Base-by-base conservation (phyloP, 2,329 filamentous ascomycete genomes). In the Penicillium griseofulvum region DNA sequence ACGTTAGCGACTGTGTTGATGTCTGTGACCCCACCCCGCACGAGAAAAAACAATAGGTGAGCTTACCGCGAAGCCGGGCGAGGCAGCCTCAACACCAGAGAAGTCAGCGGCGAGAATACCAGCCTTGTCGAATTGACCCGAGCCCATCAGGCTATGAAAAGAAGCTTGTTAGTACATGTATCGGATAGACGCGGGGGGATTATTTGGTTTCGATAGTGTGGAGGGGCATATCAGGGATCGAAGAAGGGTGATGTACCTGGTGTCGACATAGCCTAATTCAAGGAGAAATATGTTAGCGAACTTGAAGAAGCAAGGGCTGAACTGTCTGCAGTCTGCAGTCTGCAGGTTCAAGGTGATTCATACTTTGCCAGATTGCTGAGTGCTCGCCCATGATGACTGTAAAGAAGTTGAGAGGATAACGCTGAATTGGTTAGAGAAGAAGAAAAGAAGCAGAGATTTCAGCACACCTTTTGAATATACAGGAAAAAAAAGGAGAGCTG, bases 71-170 rank as follows among this genome's bases (percentile, higher is more conserved):
- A 96, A 96, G 65, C 81, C 83, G 51, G 83, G 22, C 28, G 86
- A 86, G 39, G 80, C 73, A 58, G 91, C 91, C 90, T 91, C 95
- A 67, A 85, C 82, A 72, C 87, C 91, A 77, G 89, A 89, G 68
- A 91, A 90, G 65, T 88, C 88, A 62, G 78, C 79, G 76, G 88
- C 91, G 81, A 94, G 86, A 74, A 96, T 91, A 71, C 89, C 89
- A 68, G 83, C 91, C 80, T 91, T 87, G 80, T 94, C 88, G 71
- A 96, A 77, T 73, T 92, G 87, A 70, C 87, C 87, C 68, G 83
- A 87, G 78, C 82, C 87, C 70, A 95, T 83, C 68, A 96, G 85
- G 83, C 91, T 96, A 71, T 65, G 37, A 53, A 60, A 57, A 48
- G 41, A 47, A 19, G 26, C 41, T 36, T 29, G 44, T 64, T 50